These are phyloP conservation scores for Malus hybrid DNA, from an alignment of 331 rosid genomes.

Conservation along the genomic window DNA sequence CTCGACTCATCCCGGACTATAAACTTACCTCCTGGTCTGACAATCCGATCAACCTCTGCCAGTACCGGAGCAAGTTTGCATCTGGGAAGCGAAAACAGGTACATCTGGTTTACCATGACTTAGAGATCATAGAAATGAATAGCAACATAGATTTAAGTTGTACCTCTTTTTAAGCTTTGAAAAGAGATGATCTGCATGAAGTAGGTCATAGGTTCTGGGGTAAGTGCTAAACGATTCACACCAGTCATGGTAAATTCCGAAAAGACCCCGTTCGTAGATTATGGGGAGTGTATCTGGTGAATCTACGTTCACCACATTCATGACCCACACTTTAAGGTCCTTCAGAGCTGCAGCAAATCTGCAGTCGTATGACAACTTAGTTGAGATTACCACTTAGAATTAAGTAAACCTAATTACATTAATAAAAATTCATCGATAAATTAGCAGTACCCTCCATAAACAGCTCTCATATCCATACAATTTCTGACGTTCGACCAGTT, in stretches of 20 bases:
- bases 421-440: neutral
- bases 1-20: constrained; percentile 71
- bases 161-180: constrained; percentile 71
- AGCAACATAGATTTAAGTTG: neutral
- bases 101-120: neutral
- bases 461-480: constrained; percentile 92
- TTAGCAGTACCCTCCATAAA: constrained; percentile 69
- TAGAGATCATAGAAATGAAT: neutral
- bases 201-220: constrained; percentile 76
- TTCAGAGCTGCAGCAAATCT: constrained; percentile 85
- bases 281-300: constrained; percentile 83
- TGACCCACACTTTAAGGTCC: constrained; percentile 77
- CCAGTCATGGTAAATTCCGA: constrained; percentile 95
- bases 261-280: constrained; percentile 87
- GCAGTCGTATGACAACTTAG: constrained; percentile 11
- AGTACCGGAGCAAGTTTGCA: constrained; percentile 62
- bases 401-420: neutral
- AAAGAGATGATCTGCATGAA: constrained; percentile 89
- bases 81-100: constrained; percentile 40
- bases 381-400: neutral
- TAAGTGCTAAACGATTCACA: constrained; percentile 93
- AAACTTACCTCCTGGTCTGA: constrained; percentile 73
- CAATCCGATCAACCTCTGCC: constrained; percentile 86
- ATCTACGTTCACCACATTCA: constrained; percentile 81
- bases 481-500: constrained; percentile 73